Base-by-base conservation (phyloP, 495 filamentous ascomycete genomes). In the Aspergillus taichungensis region DNA sequence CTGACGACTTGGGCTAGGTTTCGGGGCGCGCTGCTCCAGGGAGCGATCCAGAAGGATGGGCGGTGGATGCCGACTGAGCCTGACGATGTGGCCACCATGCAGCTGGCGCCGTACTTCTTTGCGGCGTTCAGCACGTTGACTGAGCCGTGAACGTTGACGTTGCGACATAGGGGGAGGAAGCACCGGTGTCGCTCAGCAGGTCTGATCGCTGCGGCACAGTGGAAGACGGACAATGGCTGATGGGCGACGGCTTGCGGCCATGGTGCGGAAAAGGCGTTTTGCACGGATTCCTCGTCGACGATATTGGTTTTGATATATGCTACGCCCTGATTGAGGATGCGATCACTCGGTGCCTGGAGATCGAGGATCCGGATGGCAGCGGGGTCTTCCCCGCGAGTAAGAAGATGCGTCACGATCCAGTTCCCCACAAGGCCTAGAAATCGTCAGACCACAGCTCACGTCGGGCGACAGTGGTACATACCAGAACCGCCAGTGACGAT, bases 401-500 rank as follows among this genome's bases (percentile, higher is more conserved):
- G 64, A 7, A 80, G 63, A 45, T 76, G 73, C 27, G 70, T 51
- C 30, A 77, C 65, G 28, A 80, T 76, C 55, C 75, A 74, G 27
- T 72, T 71, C 0, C 77, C 78, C 29, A 82, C 76, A 13, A 79
- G 70, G 1, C 74, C 74, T 76, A 42, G 28, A 31, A 13, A 30
- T 52, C 35, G 43, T 38, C n/a, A 34, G 36, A 24, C 18, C 18
- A 24, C 18, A 24, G 18, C 18, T 24, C 4, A 24, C 18, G 18
- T 24, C 18, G 18, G 18, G 18, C 18, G 18, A 24, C 18, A 24
- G 18, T 24, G 4, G 41, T 31, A 71, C 74, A 56, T 40, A 79
- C 77, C 76, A 7, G 72, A 68, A 34, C 78, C 78, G 40, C 78
- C 78, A 14, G 79, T 72, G 18, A 80, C 58, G 36, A 82, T 55